Evolutionary conservation across 2,329 filamentous ascomycete species (phyloP).

Genomic region (Diaporthe citri): DNA sequence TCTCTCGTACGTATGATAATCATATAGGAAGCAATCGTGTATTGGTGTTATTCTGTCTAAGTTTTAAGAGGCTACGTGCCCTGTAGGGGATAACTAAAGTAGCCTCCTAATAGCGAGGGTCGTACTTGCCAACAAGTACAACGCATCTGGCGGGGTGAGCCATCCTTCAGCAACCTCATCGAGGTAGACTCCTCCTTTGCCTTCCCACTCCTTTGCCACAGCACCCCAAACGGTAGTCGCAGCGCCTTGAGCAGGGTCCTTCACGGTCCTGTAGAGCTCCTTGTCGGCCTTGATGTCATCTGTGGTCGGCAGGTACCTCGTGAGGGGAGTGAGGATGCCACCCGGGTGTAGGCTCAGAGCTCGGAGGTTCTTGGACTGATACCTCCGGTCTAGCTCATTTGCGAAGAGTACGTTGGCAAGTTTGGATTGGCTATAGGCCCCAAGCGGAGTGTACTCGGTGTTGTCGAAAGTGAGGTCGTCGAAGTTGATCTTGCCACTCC

Average conservation of each 20-base stretch:
- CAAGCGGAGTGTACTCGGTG: conserved; percentile 31
- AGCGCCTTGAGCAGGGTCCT: conserved; percentile 40
- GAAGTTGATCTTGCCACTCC: conserved; percentile 36
- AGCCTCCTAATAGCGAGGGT: too few species aligned
- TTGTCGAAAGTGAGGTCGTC: conserved; percentile 10
- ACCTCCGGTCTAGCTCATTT: conserved; percentile 46
- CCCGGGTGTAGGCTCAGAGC: conserved; percentile 59
- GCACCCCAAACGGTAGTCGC: background rate
- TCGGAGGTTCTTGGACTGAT: conserved; percentile 48
- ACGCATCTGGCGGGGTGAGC: background rate
- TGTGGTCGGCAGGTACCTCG: conserved; percentile 17
- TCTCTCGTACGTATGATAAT: too few species aligned
- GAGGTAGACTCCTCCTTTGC: background rate
- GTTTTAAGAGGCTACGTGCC: too few species aligned
- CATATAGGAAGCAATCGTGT: too few species aligned
- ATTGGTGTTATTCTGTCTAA: too few species aligned
- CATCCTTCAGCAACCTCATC: background rate
- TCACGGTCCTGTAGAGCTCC: conserved; percentile 44
- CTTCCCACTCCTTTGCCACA: background rate
- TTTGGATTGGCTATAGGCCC: conserved; percentile 53
- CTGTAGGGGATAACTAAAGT: too few species aligned
- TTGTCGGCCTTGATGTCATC: conserved; percentile 37
- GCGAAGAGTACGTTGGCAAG: conserved; percentile 51
- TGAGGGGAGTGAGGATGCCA: conserved; percentile 39
- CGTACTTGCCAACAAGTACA: too few species aligned